These are phyloP conservation scores for Gastrolobium bilobum DNA, from an alignment of 306 rosid genomes.

Conservation along the genomic window DNA sequence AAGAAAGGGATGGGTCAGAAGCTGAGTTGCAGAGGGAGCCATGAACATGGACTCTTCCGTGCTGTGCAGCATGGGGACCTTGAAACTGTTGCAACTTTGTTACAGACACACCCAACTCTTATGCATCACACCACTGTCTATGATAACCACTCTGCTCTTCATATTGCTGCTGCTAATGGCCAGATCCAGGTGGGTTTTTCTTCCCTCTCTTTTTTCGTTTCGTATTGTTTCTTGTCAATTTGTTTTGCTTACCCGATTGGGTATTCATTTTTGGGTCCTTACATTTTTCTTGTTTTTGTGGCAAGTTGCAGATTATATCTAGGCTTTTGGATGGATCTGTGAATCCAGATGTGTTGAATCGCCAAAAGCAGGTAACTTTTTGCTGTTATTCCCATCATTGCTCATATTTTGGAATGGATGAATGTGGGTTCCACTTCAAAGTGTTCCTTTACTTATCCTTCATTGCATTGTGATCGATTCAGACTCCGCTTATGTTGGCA, in stretches of 20 bases:
- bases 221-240: not conserved
- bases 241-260: not conserved
- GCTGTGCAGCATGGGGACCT: slow-evolving; percentile 85
- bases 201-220: not conserved
- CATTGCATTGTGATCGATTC: slow-evolving; percentile 51
- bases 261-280: slow-evolving; percentile 31
- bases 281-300: slow-evolving; percentile 24
- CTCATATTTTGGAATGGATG: slow-evolving; percentile 17
- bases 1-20: slow-evolving; percentile 86
- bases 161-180: slow-evolving; percentile 96
- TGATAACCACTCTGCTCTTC: slow-evolving; percentile 88
- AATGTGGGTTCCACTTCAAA: slow-evolving; percentile 32
- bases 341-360: slow-evolving; percentile 90
- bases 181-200: slow-evolving; percentile 83
- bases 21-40: slow-evolving; percentile 78
- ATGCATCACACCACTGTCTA: slow-evolving; percentile 74
- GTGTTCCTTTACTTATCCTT: slow-evolving; percentile 42
- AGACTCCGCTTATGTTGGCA: slow-evolving; percentile 98
- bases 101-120: slow-evolving; percentile 65
- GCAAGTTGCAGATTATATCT: slow-evolving; percentile 70
- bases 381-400: not conserved
- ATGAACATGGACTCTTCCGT: slow-evolving; percentile 79
- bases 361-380: slow-evolving; percentile 82
- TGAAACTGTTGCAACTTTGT: slow-evolving; percentile 58
- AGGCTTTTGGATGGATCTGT: slow-evolving; percentile 78